These are phyloP conservation scores for Acanthamoeba castellanii DNA, from an alignment of 208 protist species.

Conservation along the genomic window DNA sequence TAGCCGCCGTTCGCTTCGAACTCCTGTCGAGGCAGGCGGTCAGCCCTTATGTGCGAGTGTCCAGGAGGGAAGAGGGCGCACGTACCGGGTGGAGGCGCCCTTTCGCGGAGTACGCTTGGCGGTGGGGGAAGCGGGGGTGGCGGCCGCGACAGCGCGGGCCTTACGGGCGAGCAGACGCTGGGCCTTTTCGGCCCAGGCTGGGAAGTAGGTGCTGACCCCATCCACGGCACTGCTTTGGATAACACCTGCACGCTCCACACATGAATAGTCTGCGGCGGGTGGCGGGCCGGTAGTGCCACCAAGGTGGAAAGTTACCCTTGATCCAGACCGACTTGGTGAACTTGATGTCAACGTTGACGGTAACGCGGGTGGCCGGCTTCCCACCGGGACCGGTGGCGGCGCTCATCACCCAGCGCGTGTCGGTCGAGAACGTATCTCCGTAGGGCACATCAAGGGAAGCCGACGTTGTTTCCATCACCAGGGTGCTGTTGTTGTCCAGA, in stretches of 20 bases:
- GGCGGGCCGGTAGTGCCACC: background rate
- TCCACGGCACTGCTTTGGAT: slow-evolving; percentile 44
- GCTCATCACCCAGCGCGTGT: slow-evolving; percentile 32
- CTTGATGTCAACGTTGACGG: background rate
- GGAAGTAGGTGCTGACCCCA: slow-evolving; percentile 49
- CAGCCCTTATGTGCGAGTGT: no score
- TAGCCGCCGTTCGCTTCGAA: background rate
- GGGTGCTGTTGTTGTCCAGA: background rate
- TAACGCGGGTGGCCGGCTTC: slow-evolving; percentile 10
- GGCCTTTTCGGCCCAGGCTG: slow-evolving; percentile 28
- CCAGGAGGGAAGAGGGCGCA: no score
- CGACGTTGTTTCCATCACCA: slow-evolving; percentile 54
- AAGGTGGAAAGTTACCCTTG: background rate
- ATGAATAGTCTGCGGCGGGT: no score
- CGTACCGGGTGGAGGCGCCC: background rate
- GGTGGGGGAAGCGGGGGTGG: background rate
- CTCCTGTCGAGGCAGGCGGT: background rate
- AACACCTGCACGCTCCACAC: background rate
- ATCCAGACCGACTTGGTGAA: slow-evolving; percentile 68
- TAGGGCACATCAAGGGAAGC: slow-evolving; percentile 50
- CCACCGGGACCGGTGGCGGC: background rate
- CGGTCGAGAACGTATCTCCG: slow-evolving; percentile 49
- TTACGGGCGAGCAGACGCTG: background rate
- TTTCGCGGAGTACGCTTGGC: background rate
- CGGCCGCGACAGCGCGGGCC: background rate